Evolutionary conservation across 768 basidiomycete species (phyloP), one percentile per base, ranked within the genome.

Genomic region (Lactarius hengduanensis): DNA sequence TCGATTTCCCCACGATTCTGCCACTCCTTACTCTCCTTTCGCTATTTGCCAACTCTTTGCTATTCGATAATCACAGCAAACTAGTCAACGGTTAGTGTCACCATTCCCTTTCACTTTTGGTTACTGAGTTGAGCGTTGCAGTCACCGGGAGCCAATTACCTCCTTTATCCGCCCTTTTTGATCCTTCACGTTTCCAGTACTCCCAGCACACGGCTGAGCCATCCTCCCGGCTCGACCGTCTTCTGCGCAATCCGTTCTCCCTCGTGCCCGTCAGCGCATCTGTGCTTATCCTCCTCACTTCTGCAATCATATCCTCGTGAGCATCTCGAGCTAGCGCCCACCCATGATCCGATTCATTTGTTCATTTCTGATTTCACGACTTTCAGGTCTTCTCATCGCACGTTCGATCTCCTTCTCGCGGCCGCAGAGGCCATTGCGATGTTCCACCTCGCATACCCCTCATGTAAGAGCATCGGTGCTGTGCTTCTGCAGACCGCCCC

Each of bases 401-500:
- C 83, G 0, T 84, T 87, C n/a, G 96, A 99, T 76, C 84, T 96
- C n/a, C 76, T 86, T n/a, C 79, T 97, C 47, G 93, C 97, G 0
- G 83, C 86, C 6, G 69, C 90, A 8, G 86, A 94, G 61, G 89
- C 94, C 0, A 73, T 88, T 13, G 78, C 91, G 18, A 96, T 94
- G 4, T 91, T 91, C 75, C 84, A 85, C 45, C 82, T 96, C 28
- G 91, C 97, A 0, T 96, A 95, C 74, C 86, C 88, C 2, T 90
- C 95, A 0, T 93, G 88, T 47, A 81, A 88, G 13, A 85, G 92
- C 0, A 89, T 96, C 15, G 96, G 94, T 2, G 86, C 88, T 8
- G 88, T 94, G 1, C 80, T 99, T 2, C 76, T 98, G 16, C 97
- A 98, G 76, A 98, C 97, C 0, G 86, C 94, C 0, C 96, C 96